phyloP scores from a whole-genome alignment of 2,329 filamentous ascomycete species.

The Colletotrichum lindemuthianum region DNA sequence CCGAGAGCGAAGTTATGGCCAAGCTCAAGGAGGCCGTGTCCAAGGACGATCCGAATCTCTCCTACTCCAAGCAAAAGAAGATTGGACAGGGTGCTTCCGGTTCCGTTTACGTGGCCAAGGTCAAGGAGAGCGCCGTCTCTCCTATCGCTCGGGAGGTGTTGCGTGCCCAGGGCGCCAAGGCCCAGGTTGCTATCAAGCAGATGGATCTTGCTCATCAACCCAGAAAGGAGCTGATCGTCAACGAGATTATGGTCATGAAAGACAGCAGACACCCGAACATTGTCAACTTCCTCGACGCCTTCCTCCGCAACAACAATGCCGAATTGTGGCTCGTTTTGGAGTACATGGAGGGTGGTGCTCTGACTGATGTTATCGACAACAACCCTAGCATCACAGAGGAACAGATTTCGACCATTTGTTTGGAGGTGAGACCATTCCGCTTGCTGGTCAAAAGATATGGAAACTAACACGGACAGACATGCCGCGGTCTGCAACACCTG shows the following conservation, averaged over 20 bases:
- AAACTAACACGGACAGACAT: conserved; percentile 72
- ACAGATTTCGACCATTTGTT: conserved; percentile 96
- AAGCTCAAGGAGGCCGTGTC: conserved; percentile 94
- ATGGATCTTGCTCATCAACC: conserved; percentile 99
- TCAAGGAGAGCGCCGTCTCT: conserved; percentile 90
- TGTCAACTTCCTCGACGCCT: conserved; percentile 98
- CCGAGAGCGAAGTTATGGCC: conserved; percentile 95
- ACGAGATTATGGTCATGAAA: conserved; percentile 99
- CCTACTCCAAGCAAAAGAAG: conserved; percentile 99
- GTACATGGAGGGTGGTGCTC: conserved; percentile 97
- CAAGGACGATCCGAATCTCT: conserved; percentile 92
- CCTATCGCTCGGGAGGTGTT: conserved; percentile 80
- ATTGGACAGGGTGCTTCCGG: conserved; percentile 98
- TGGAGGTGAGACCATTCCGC: conserved; percentile 74
- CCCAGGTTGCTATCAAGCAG: conserved; percentile 98
- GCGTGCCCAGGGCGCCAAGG: conserved; percentile 80
- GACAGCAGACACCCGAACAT: conserved; percentile 98
- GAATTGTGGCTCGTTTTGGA: conserved; percentile 99
- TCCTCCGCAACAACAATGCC: conserved; percentile 91
- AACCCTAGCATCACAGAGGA: conserved; percentile 94
- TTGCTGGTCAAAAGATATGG: neutral
- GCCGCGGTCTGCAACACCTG: conserved; percentile 91
- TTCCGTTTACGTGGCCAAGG: conserved; percentile 96
- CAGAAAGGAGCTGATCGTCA: conserved; percentile 97
- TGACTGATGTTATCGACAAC: conserved; percentile 99